These are phyloP conservation scores for Jaltomata sinuosa DNA, from an alignment of 257 asterid genomes.

Conservation along the genomic window DNA sequence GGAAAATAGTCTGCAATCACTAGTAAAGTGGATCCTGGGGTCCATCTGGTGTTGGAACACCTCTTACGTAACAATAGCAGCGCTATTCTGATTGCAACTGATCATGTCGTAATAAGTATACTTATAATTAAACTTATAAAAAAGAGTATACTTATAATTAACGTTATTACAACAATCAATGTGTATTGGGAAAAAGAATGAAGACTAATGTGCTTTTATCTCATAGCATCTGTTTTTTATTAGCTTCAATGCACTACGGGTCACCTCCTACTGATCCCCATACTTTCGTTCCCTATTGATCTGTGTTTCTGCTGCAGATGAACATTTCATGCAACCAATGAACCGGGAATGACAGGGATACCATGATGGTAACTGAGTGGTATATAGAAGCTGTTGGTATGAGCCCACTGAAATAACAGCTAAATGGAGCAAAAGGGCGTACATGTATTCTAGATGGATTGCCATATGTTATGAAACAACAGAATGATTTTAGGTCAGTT, in stretches of 20 bases:
- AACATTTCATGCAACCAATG: constrained; percentile 34
- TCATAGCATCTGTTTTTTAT: background rate
- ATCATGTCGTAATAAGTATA: background rate
- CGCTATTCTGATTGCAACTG: background rate
- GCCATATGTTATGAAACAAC: constrained; percentile 16
- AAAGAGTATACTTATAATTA: background rate
- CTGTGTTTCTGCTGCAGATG: background rate
- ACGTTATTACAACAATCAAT: background rate
- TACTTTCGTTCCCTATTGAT: background rate
- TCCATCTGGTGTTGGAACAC: background rate
- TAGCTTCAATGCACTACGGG: background rate
- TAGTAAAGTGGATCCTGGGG: background rate
- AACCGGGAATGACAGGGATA: constrained; percentile 34
- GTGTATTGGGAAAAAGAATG: background rate
- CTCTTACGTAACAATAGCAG: background rate
- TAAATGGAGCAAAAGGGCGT: background rate
- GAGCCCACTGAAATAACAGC: background rate
- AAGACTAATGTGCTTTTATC: background rate
- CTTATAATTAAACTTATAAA: background rate
- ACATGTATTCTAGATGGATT: constrained; percentile 2
- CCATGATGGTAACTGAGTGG: constrained; percentile 3
- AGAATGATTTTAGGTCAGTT: constrained; percentile 37
- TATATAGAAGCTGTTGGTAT: background rate
- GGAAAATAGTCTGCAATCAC: background rate
- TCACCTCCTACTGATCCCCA: background rate